These are phyloP conservation scores for Aspergillus sp. DNA, from an alignment of 2,329 filamentous ascomycete species.

Conservation along the genomic window DNA sequence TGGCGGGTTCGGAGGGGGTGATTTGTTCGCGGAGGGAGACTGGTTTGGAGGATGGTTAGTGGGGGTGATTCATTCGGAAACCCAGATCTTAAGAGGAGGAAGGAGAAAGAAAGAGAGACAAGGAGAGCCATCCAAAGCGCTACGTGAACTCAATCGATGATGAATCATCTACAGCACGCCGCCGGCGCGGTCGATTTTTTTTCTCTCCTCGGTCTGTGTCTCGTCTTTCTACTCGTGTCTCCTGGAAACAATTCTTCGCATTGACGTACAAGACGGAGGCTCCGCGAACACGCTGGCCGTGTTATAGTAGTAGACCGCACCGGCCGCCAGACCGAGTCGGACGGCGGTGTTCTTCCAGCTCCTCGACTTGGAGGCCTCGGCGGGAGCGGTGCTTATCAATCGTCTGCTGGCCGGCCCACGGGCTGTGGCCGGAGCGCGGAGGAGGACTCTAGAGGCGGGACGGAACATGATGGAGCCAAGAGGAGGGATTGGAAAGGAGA, in stretches of 20 bases:
- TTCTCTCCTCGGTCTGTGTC: not conserved
- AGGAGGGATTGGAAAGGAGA: not conserved
- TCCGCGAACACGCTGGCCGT: constrained; percentile 86
- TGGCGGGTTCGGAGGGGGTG: constrained; percentile 43
- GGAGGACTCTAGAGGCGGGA: constrained; percentile 47
- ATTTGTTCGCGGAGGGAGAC: constrained; percentile 33
- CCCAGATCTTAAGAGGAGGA: too few relatives aligned
- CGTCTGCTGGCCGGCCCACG: constrained; percentile 39
- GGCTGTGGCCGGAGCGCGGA: constrained; percentile 37
- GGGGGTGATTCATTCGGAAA: not conserved
- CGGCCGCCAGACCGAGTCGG: constrained; percentile 74
- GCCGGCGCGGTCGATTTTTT: not conserved
- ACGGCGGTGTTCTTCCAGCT: constrained; percentile 76
- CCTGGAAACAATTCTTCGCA: not conserved
- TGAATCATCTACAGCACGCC: not conserved
- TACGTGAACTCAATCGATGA: not conserved
- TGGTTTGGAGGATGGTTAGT: constrained; percentile 16
- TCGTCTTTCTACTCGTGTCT: not conserved
- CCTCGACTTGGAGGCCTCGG: constrained; percentile 65
- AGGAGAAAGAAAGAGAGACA: not conserved
- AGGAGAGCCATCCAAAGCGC: too few relatives aligned
- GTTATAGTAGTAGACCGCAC: constrained; percentile 89
- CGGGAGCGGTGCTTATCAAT: constrained; percentile 56
- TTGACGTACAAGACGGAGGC: constrained; percentile 67
- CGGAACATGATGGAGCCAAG: constrained; percentile 50